These are phyloP conservation scores for Phoma sp. DNA, from an alignment of 2,329 filamentous ascomycete species.

Conservation along the genomic window DNA sequence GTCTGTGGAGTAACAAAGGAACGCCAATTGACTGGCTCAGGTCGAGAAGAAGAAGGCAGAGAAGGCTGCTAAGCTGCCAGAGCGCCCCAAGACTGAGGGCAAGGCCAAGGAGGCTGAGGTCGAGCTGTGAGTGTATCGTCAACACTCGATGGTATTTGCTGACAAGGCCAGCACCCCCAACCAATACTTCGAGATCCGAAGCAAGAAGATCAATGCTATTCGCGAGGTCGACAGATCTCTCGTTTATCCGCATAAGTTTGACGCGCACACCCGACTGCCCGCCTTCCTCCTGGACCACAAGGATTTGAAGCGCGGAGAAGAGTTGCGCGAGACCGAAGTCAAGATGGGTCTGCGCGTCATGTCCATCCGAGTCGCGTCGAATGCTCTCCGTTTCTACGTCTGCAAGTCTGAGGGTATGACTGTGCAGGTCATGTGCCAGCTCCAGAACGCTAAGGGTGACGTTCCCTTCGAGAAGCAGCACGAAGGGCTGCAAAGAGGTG, in stretches of 20 bases:
- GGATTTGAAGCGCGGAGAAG: conserved; percentile 86
- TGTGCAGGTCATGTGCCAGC: conserved; percentile 91
- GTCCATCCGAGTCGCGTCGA: conserved; percentile 37
- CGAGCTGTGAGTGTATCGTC: conserved; percentile 66
- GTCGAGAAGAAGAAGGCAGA: conserved; percentile 86
- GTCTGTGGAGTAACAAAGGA: no score
- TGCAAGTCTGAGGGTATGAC: conserved; percentile 72
- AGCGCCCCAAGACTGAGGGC: conserved; percentile 60
- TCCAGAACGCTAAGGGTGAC: conserved; percentile 73
- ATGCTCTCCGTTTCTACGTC: conserved; percentile 40
- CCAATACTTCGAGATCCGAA: conserved; percentile 96
- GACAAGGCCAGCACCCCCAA: conserved; percentile 38
- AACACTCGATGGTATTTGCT: conserved; percentile 59
- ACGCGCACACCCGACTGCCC: conserved; percentile 80
- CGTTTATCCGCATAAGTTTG: conserved; percentile 84
- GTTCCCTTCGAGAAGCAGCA: conserved; percentile 86
- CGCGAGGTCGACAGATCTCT: conserved; percentile 75
- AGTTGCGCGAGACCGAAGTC: conserved; percentile 74
- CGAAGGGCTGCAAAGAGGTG: conserved; percentile 86
- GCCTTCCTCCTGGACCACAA: conserved; percentile 81
- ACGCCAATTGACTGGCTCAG: no score
- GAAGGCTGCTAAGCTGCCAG: conserved; percentile 73
- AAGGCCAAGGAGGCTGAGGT: conserved; percentile 64
- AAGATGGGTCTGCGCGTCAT: conserved; percentile 86
- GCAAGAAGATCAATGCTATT: conserved; percentile 77